These are phyloP conservation scores for Leptomonas pyrrhocoris DNA, from an alignment of 208 protist genomes.

Conservation along the genomic window DNA sequence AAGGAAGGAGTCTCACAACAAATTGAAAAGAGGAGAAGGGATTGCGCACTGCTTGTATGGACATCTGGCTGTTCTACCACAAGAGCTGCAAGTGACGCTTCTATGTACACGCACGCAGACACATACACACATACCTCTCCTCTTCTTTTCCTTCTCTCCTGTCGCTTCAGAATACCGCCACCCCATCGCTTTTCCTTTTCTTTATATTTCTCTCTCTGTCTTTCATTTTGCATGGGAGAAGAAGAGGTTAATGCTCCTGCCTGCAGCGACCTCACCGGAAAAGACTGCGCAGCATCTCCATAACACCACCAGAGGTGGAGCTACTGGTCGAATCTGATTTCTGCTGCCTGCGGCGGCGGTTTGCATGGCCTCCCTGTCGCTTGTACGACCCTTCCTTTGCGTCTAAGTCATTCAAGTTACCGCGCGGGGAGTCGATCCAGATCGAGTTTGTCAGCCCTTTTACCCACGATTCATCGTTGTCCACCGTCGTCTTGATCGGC, in stretches of 20 bases:
- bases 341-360: constrained; percentile 7
- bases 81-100: no score
- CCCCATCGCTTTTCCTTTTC: background rate
- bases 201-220: no score
- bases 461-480: constrained; percentile 47
- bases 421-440: constrained; percentile 46
- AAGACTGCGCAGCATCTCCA: constrained; percentile 30
- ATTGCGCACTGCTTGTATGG: no score
- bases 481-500: constrained; percentile 46
- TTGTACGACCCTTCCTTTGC: constrained; percentile 28
- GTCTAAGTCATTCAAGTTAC: constrained; percentile 17
- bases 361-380: constrained; percentile 20
- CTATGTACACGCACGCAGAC: no score
- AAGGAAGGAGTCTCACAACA: no score
- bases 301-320: constrained; percentile 20
- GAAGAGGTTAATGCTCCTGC: background rate
- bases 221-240: no score
- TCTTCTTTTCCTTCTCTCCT: no score
- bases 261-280: constrained; percentile 14
- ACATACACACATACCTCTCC: no score
- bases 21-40: no score
- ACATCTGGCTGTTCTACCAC: no score
- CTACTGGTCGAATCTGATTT: constrained; percentile 13
- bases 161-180: no score
- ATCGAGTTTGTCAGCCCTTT: constrained; percentile 39